These are phyloP conservation scores for Cicer cuneatum DNA, from an alignment of 306 rosid species.

Conservation along the genomic window DNA sequence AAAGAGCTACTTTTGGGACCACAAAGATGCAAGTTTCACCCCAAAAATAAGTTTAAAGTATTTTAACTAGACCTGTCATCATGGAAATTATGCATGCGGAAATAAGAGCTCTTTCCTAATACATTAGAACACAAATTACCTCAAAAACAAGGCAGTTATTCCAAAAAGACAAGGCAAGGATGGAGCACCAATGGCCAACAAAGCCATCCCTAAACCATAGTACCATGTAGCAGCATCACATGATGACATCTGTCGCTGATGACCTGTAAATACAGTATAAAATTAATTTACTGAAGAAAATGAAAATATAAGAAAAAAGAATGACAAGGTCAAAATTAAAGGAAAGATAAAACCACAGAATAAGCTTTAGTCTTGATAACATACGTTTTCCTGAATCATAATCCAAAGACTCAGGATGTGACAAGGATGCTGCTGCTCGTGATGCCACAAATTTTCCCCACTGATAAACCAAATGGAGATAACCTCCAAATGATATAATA, in stretches of 20 bases:
- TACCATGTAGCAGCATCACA: slow-evolving; percentile 67
- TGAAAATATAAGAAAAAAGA: background rate
- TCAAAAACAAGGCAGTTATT: slow-evolving; percentile 83
- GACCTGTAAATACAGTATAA: slow-evolving; percentile 63
- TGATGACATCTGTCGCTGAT: slow-evolving; percentile 70
- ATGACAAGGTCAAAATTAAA: slow-evolving; percentile 19
- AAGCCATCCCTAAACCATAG: slow-evolving; percentile 84
- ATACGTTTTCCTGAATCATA: slow-evolving; percentile 84
- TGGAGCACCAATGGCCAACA: slow-evolving; percentile 88
- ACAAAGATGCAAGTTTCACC: background rate
- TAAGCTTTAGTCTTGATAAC: slow-evolving; percentile 35
- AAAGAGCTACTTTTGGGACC: slow-evolving; percentile 16
- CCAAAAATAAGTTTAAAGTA: background rate
- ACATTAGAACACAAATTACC: slow-evolving; percentile 54
- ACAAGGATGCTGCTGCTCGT: slow-evolving; percentile 54
- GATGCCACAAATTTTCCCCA: slow-evolving; percentile 76
- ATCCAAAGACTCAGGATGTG: slow-evolving; percentile 66
- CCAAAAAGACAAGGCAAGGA: slow-evolving; percentile 87
- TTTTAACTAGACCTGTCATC: slow-evolving; percentile 27
- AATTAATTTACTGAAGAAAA: background rate
- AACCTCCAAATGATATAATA: slow-evolving; percentile 78
- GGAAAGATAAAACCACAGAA: slow-evolving; percentile 27
- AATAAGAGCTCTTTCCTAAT: slow-evolving; percentile 7
- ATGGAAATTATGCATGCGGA: background rate
- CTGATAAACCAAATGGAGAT: slow-evolving; percentile 68